These are phyloP conservation scores for Aspergillus indologenus DNA, from an alignment of 495 filamentous ascomycete species.

Conservation along the genomic window DNA sequence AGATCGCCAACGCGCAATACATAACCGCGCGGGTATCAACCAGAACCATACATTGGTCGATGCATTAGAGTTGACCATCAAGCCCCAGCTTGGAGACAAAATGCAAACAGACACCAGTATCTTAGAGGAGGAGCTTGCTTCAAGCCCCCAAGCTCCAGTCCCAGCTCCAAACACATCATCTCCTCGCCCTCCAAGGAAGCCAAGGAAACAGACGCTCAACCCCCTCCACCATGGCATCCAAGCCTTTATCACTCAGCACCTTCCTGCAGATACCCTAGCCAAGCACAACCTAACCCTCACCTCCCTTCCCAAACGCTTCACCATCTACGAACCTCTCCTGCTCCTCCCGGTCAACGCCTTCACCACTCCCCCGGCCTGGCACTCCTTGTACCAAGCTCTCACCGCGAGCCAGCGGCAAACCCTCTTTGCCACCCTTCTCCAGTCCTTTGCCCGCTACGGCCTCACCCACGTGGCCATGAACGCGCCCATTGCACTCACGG, in stretches of 20 bases:
- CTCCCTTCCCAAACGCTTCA: conserved; percentile 61
- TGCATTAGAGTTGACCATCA: background rate
- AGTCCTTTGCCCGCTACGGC: conserved; percentile 33
- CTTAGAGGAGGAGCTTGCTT: too few species aligned
- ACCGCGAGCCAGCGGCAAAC: conserved; percentile 30
- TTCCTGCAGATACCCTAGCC: conserved; percentile 15
- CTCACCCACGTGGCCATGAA: conserved; percentile 73
- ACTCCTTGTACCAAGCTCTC: conserved; percentile 34
- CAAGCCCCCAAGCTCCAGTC: background rate
- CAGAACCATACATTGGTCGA: background rate
- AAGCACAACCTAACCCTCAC: conserved; percentile 22
- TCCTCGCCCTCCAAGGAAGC: background rate
- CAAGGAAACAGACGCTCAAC: conserved; percentile 18
- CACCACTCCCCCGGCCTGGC: conserved; percentile 42
- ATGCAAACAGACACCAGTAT: background rate
- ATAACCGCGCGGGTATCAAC: background rate
- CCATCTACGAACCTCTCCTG: conserved; percentile 66
- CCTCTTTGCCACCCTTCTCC: conserved; percentile 49
- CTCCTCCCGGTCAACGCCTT: conserved; percentile 64
- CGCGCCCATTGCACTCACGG: conserved; percentile 55
- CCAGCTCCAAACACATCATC: conserved; percentile 11
- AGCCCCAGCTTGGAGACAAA: background rate
- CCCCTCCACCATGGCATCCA: conserved; percentile 34
- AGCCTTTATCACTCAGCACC: conserved; percentile 25
- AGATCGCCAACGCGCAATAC: background rate